Percentiles rank a stretch among this genome's conserved stretches.
Evolutionary conservation across 2,329 filamentous ascomycete genomes (phyloP).

Genomic region (Colletotrichum sp.): DNA sequence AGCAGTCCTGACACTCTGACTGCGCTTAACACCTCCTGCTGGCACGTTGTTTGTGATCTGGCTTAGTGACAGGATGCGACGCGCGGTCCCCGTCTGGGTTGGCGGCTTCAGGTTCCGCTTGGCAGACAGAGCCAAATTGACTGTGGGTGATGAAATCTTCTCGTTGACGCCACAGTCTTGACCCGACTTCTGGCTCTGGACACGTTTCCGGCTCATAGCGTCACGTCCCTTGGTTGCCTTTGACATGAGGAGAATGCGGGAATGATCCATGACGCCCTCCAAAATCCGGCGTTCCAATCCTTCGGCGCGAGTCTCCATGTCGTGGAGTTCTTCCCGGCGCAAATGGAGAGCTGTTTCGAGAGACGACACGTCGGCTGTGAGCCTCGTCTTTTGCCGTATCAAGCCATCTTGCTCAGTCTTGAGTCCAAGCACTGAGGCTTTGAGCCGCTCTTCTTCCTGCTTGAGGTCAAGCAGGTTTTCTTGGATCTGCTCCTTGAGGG

Average conservation of each 20-base stretch:
- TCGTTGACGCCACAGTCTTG: constrained; percentile 25
- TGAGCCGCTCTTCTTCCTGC: constrained; percentile 59
- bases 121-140: constrained; percentile 60
- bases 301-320: constrained; percentile 91
- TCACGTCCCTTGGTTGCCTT: constrained; percentile 62
- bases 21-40: constrained; percentile 71
- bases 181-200: constrained; percentile 48
- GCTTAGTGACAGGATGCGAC: constrained; percentile 88
- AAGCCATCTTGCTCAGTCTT: constrained; percentile 77
- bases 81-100: constrained; percentile 61
- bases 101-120: constrained; percentile 53
- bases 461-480: constrained; percentile 56
- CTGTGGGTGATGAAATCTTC: constrained; percentile 34
- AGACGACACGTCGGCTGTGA: constrained; percentile 86
- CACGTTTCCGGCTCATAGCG: constrained; percentile 64
- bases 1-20: constrained; percentile 76
- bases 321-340: constrained; percentile 86
- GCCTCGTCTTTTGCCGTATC: constrained; percentile 75
- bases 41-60: constrained; percentile 83
- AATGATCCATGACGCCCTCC: constrained; percentile 96
- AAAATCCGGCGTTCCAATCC: constrained; percentile 89
- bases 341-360: constrained; percentile 90
- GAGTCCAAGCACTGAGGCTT: constrained; percentile 61
- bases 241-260: constrained; percentile 83
- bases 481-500: constrained; percentile 68